These are phyloP conservation scores for Ceratocystis lukuohia DNA, from an alignment of 2,329 filamentous ascomycete genomes.

Conservation along the genomic window DNA sequence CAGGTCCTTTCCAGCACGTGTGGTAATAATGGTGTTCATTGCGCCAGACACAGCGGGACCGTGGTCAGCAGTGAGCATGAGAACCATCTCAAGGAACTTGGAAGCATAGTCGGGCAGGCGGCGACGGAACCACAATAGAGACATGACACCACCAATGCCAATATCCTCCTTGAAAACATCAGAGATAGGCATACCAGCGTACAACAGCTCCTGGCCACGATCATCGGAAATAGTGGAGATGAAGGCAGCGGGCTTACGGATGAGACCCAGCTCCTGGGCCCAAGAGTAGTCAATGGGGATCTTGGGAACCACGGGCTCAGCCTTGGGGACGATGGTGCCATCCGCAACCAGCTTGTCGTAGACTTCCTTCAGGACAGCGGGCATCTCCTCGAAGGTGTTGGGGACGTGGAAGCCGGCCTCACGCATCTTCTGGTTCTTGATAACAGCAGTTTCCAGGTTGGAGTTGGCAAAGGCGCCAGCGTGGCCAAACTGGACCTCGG, in stretches of 20 bases:
- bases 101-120: slow-evolving; percentile 89
- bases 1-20: slow-evolving; percentile 95
- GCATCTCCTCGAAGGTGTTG: slow-evolving; percentile 93
- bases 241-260: slow-evolving; percentile 98
- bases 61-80: slow-evolving; percentile 99
- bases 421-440: slow-evolving; percentile 95
- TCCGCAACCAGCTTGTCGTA: slow-evolving; percentile 80
- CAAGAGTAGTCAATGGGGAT: slow-evolving; percentile 99
- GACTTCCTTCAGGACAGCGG: slow-evolving; percentile 58
- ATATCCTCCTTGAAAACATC: slow-evolving; percentile 99
- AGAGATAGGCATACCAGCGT: slow-evolving; percentile 99
- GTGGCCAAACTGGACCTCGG: slow-evolving; percentile 98
- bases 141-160: slow-evolving; percentile 99
- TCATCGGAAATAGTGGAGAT: slow-evolving; percentile 99
- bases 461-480: slow-evolving; percentile 98
- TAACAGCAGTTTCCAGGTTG: slow-evolving; percentile 88
- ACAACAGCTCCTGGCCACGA: slow-evolving; percentile 97
- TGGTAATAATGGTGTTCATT: slow-evolving; percentile 99
- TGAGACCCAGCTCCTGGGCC: slow-evolving; percentile 97
- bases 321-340: slow-evolving; percentile 70
- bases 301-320: slow-evolving; percentile 91
- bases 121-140: slow-evolving; percentile 97
- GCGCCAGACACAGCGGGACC: slow-evolving; percentile 97
- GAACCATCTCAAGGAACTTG: slow-evolving; percentile 99
- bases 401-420: slow-evolving; percentile 91